These are phyloP conservation scores for Solanum chiquidenum DNA, from an alignment of 257 asterid species.

Conservation along the genomic window DNA sequence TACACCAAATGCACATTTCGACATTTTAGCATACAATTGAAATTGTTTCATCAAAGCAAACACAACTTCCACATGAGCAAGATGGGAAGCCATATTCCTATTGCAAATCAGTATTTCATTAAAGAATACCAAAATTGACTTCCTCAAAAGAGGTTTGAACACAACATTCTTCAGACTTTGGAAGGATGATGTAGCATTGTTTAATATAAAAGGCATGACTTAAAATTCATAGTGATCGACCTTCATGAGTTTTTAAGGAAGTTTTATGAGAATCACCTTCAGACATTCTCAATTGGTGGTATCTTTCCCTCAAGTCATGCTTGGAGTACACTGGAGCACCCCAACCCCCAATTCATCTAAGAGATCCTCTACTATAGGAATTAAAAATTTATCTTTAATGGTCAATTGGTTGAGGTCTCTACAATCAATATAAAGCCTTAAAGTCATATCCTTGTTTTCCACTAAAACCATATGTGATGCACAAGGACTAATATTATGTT, in stretches of 20 bases:
- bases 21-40: no score
- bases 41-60: no score
- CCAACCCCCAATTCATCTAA: no score
- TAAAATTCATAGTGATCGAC: background rate
- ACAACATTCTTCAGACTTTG: background rate
- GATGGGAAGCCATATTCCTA: background rate
- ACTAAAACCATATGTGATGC: no score
- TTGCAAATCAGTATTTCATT: background rate
- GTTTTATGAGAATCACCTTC: background rate
- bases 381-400: no score
- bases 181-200: background rate
- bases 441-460: no score
- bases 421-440: no score
- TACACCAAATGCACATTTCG: background rate
- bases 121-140: background rate
- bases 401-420: no score
- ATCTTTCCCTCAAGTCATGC: background rate
- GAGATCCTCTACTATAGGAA: no score
- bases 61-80: background rate
- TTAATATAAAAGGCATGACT: background rate
- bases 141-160: background rate
- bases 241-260: background rate
- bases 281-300: background rate
- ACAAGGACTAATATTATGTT: no score
- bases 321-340: background rate